Percentiles rank a stretch among this genome's conserved stretches.
phyloP scores from a whole-genome alignment of 768 basidiomycete species.

The Mycena capillaripes region DNA sequence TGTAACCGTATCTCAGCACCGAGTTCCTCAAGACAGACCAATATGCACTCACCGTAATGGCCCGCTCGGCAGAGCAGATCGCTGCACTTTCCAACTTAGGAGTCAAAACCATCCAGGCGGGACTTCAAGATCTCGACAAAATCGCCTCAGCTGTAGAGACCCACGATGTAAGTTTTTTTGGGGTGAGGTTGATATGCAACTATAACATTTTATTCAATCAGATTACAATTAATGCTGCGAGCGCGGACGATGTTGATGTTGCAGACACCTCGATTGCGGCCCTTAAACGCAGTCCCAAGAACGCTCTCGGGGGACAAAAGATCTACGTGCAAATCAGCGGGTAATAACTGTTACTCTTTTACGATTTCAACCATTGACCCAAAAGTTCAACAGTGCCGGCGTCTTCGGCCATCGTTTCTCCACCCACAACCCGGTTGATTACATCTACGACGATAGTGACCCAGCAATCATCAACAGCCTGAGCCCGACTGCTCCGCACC shows the following conservation, averaged over 20 bases:
- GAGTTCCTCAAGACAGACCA: background rate
- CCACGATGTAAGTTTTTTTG: background rate
- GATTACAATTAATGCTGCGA: conserved; percentile 10
- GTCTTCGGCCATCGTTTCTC: conserved; percentile 6
- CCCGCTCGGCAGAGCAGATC: conserved; percentile 8
- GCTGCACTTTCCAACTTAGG: background rate
- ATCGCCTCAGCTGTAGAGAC: background rate
- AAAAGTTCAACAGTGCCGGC: background rate
- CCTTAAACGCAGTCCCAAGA: background rate
- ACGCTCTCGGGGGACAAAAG: conserved; percentile 1
- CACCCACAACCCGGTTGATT: background rate
- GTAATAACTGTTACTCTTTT: background rate
- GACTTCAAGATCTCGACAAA: background rate
- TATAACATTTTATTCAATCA: background rate
- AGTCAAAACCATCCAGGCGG: conserved; percentile 1
- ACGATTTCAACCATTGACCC: background rate
- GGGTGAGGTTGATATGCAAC: background rate
- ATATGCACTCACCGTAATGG: conserved; percentile 8
- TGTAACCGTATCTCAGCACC: background rate
- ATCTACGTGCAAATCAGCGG: conserved; percentile 10
- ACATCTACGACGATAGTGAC: conserved; percentile 5
- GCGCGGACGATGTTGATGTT: conserved; percentile 2
- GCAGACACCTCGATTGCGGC: background rate
- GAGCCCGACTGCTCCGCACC: conserved; percentile 8
- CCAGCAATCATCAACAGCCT: background rate